These are phyloP conservation scores for Beauveria sp. DNA, from an alignment of 2,329 filamentous ascomycete genomes.

Conservation along the genomic window DNA sequence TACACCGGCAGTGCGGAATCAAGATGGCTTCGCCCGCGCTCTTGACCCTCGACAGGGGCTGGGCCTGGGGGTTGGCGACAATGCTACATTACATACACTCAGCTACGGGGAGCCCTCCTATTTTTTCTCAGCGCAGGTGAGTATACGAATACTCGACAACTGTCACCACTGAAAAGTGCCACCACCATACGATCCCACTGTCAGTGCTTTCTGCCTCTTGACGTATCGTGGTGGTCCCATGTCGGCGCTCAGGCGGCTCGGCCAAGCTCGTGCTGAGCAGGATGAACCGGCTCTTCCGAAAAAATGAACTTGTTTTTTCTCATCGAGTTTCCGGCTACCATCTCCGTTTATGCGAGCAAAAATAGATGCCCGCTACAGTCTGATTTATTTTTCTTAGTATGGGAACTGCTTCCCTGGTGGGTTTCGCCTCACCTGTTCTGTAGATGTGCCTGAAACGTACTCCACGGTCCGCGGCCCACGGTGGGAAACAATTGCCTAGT, in stretches of 20 bases:
- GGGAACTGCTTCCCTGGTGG: neutral
- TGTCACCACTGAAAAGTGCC: too few relatives aligned
- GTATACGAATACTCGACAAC: too few relatives aligned
- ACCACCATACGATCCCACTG: neutral
- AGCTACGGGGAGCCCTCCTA: too few relatives aligned
- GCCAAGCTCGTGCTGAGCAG: neutral
- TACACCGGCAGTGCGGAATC: neutral
- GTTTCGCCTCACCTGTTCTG: neutral
- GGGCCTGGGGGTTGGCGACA: too few relatives aligned
- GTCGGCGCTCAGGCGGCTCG: neutral
- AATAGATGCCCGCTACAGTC: neutral
- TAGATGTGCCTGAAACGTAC: conserved; percentile 5
- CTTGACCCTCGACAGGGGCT: neutral
- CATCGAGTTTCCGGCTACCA: neutral
- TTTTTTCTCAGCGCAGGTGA: too few relatives aligned
- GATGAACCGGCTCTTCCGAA: neutral
- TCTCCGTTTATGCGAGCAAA: neutral
- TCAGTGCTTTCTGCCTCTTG: neutral
- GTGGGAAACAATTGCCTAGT: neutral
- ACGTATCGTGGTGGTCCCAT: neutral
- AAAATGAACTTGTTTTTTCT: neutral
- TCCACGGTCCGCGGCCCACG: neutral
- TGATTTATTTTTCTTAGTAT: neutral
- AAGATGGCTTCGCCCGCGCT: neutral
- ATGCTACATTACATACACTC: too few relatives aligned